These are phyloP conservation scores for Leucogyrophana mollusca DNA, from an alignment of 768 basidiomycete genomes.

Conservation along the genomic window DNA sequence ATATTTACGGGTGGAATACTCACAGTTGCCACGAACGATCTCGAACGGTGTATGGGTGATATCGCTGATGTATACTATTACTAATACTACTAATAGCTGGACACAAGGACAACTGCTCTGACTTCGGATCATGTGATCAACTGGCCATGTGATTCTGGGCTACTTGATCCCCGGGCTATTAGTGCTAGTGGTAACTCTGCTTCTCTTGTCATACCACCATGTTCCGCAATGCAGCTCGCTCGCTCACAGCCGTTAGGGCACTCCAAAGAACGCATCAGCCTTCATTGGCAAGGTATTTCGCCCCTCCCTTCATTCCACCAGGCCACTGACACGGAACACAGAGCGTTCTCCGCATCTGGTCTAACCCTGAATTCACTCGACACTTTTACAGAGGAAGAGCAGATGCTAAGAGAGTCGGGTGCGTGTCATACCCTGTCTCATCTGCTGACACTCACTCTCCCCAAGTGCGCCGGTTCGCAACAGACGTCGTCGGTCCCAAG, in stretches of 20 bases:
- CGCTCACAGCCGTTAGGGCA: slow-evolving; percentile 8
- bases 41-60: too few relatives aligned
- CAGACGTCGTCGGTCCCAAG: slow-evolving; percentile 86
- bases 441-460: slow-evolving; percentile 2
- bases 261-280: neutral
- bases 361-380: slow-evolving; percentile 65
- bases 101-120: too few relatives aligned
- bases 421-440: slow-evolving; percentile 17
- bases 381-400: slow-evolving; percentile 90
- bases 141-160: too few relatives aligned
- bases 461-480: slow-evolving; percentile 82
- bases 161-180: too few relatives aligned
- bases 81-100: too few relatives aligned
- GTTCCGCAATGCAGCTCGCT: slow-evolving; percentile 21
- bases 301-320: too few relatives aligned
- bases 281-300: too few relatives aligned
- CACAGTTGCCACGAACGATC: too few relatives aligned
- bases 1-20: too few relatives aligned
- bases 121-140: too few relatives aligned
- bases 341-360: slow-evolving; percentile 25
- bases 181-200: too few relatives aligned
- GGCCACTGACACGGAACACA: slow-evolving; percentile 6
- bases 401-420: slow-evolving; percentile 92
- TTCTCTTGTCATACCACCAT: slow-evolving; percentile 11
- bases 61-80: too few relatives aligned